Percentiles rank a stretch among this genome's conserved stretches.
Evolutionary conservation across 2,329 filamentous ascomycete genomes (phyloP).

Genomic region (Lachnellula arida): DNA sequence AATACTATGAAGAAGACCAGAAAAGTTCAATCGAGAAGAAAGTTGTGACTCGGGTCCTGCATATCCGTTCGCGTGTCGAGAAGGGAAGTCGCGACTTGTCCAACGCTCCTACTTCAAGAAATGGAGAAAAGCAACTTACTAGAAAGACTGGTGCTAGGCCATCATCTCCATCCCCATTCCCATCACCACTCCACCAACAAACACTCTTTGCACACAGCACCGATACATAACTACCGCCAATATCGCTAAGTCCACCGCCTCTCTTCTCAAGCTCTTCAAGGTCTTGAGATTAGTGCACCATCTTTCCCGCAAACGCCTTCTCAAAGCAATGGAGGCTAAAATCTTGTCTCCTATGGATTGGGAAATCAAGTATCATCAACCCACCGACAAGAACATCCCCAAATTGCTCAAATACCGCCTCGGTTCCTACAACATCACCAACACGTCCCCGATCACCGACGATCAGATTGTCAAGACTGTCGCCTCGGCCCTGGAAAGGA

Average conservation of each 20-base stretch:
- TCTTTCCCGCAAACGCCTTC: not conserved
- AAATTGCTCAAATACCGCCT: not conserved
- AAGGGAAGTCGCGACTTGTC: not conserved
- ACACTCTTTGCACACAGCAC: too few relatives aligned
- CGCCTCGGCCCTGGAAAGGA: conserved; percentile 46
- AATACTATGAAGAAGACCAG: too few relatives aligned
- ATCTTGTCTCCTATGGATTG: not conserved
- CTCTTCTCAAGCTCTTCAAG: too few relatives aligned
- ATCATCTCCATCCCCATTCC: not conserved
- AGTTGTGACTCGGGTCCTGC: too few relatives aligned
- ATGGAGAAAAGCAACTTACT: too few relatives aligned
- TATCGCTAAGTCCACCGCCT: too few relatives aligned
- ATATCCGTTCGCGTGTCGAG: not conserved
- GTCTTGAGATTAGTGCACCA: too few relatives aligned
- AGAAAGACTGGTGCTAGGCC: not conserved
- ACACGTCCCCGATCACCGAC: conserved; percentile 45
- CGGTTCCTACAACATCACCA: not conserved
- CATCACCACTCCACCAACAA: not conserved
- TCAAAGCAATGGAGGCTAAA: not conserved
- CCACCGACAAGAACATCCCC: not conserved
- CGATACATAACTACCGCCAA: too few relatives aligned
- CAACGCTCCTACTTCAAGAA: not conserved
- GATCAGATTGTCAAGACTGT: conserved; percentile 60
- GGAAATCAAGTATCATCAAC: not conserved
- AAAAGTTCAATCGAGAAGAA: too few relatives aligned